These are phyloP conservation scores for Lepidium sativum DNA, from an alignment of 345 rosid genomes.

Conservation along the genomic window DNA sequence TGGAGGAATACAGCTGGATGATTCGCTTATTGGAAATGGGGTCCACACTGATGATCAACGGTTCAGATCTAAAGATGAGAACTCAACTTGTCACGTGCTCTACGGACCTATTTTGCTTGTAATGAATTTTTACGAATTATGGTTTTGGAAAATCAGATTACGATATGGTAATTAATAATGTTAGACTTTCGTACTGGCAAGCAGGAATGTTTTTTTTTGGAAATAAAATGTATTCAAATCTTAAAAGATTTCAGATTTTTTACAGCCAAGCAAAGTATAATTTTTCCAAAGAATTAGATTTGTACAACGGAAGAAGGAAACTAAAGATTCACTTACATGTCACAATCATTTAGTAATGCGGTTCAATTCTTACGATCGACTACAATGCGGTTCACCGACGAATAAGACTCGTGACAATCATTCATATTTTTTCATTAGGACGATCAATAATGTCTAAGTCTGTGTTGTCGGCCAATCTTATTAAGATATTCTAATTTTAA, in stretches of 20 bases:
- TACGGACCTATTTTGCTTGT: slow-evolving; percentile 14
- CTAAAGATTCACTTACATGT: slow-evolving; percentile 10
- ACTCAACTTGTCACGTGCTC: slow-evolving; percentile 28
- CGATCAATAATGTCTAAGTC: too few relatives aligned
- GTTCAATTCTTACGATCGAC: background rate
- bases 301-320: slow-evolving; percentile 22
- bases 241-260: background rate
- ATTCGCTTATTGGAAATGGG: slow-evolving; percentile 1
- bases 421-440: background rate
- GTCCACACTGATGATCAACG: background rate
- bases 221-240: background rate
- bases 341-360: slow-evolving; percentile 4
- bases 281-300: background rate
- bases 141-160: slow-evolving; percentile 4
- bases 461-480: slow-evolving; percentile 9
- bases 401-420: background rate
- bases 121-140: background rate
- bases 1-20: slow-evolving; percentile 28
- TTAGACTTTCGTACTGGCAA: slow-evolving; percentile 17
- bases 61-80: slow-evolving; percentile 16
- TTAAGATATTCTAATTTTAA: background rate
- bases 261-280: slow-evolving; percentile 21
- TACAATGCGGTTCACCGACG: background rate
- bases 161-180: background rate
- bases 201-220: slow-evolving; percentile 13